These are phyloP conservation scores for Sphagnum tenellum DNA, from an alignment of 225 moss, liverwort and hornwort genomes.

Conservation along the genomic window DNA sequence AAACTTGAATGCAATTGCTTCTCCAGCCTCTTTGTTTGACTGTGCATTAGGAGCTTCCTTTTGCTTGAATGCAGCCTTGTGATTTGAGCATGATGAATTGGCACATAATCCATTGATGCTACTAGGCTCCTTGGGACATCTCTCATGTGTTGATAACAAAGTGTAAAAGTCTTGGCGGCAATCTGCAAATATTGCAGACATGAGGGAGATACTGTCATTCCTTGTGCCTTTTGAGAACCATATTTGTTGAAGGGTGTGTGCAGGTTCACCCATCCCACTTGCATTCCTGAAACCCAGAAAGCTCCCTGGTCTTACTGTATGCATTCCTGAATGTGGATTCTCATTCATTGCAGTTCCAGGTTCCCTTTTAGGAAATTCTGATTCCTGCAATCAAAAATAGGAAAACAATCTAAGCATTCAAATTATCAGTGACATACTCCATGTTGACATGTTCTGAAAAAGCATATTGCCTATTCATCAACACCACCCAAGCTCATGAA, in stretches of 20 bases:
- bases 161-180: conserved; percentile 72
- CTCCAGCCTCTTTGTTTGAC: conserved; percentile 13
- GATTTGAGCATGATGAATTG: conserved; percentile 9
- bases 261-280: conserved; percentile 39
- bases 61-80: conserved; percentile 22
- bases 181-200: conserved; percentile 63
- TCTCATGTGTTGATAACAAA: conserved; percentile 43
- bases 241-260: conserved; percentile 53
- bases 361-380: conserved; percentile 26
- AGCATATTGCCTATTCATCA: not conserved
- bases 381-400: conserved; percentile 31
- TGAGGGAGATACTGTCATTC: conserved; percentile 40
- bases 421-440: conserved; percentile 8
- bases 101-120: conserved; percentile 13
- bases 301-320: conserved; percentile 14
- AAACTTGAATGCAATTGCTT: conserved; percentile 53
- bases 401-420: conserved; percentile 2
- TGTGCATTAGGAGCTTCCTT: conserved; percentile 22
- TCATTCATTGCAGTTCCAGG: conserved; percentile 16
- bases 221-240: conserved; percentile 56
- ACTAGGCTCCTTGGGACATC: conserved; percentile 16
- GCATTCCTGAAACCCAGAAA: conserved; percentile 22
- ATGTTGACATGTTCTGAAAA: not conserved
- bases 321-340: conserved; percentile 9
- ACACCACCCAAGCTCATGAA: too few relatives aligned